Percentiles rank a stretch among this genome's conserved stretches.
phyloP scores from a whole-genome alignment of 2,329 filamentous ascomycete genomes.

The Onygenales sp. region DNA sequence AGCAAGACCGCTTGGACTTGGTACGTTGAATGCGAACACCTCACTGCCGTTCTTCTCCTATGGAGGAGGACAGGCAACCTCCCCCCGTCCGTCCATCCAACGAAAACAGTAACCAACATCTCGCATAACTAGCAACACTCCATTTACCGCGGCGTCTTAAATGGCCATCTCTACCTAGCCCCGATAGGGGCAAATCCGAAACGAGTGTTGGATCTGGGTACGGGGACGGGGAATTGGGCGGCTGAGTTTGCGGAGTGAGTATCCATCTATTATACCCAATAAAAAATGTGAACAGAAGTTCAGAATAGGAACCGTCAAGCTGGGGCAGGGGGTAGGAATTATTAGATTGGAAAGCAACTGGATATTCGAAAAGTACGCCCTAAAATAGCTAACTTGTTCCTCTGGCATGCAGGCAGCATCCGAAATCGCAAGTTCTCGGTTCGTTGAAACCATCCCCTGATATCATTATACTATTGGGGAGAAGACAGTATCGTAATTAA shows the following conservation, averaged over 20 bases:
- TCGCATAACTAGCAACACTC: slow-evolving; percentile 3
- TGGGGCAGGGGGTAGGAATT: background rate
- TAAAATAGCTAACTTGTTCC: background rate
- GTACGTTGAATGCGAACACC: slow-evolving; percentile 3
- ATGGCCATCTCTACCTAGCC: slow-evolving; percentile 7
- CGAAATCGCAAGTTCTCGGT: slow-evolving; percentile 8
- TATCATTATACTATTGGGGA: background rate
- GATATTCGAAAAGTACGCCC: background rate
- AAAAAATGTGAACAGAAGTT: background rate
- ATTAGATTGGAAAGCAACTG: background rate
- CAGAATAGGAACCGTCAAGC: background rate
- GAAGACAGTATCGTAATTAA: background rate
- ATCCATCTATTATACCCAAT: background rate
- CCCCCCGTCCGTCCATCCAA: background rate
- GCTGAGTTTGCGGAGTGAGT: slow-evolving; percentile 12
- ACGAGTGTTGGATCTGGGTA: slow-evolving; percentile 10
- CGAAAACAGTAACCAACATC: background rate
- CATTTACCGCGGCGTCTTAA: slow-evolving; percentile 6
- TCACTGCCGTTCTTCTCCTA: too few species aligned
- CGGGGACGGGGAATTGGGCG: slow-evolving; percentile 10
- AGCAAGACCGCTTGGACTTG: slow-evolving; percentile 11
- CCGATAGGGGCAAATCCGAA: slow-evolving; percentile 1
- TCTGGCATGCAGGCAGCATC: slow-evolving; percentile 2
- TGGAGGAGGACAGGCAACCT: background rate
- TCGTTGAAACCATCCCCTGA: background rate